These are phyloP conservation scores for Apiospora koreana DNA, from an alignment of 2,329 filamentous ascomycete genomes.

Conservation along the genomic window DNA sequence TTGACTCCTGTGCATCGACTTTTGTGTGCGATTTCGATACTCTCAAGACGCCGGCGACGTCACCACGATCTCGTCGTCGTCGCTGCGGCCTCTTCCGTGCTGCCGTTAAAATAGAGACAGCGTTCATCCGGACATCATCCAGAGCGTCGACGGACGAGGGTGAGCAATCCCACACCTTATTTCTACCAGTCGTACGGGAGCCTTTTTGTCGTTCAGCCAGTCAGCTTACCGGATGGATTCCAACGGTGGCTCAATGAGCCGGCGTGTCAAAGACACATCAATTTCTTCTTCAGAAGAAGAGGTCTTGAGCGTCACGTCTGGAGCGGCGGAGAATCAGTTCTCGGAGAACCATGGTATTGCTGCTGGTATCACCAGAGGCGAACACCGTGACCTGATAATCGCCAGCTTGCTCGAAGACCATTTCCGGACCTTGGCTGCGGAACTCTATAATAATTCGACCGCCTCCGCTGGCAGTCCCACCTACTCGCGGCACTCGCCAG, in stretches of 20 bases:
- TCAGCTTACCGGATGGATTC: too few species aligned
- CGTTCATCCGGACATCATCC: too few species aligned
- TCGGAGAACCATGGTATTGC: background rate
- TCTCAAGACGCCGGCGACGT: too few species aligned
- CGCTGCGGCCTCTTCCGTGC: too few species aligned
- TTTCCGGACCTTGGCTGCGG: slow-evolving; percentile 29
- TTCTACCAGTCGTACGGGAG: too few species aligned
- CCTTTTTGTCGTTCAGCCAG: too few species aligned
- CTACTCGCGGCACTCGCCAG: slow-evolving; percentile 28
- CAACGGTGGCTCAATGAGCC: background rate
- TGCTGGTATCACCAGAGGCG: slow-evolving; percentile 24
- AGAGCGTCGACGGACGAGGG: too few species aligned
- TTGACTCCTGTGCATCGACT: background rate
- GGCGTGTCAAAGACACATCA: background rate
- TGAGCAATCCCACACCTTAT: too few species aligned
- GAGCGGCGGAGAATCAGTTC: background rate
- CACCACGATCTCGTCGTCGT: too few species aligned
- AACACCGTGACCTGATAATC: slow-evolving; percentile 34
- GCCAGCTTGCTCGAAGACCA: slow-evolving; percentile 34
- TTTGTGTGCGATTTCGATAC: too few species aligned
- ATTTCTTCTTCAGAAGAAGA: background rate
- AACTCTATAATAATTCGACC: slow-evolving; percentile 28
- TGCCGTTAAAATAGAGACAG: too few species aligned
- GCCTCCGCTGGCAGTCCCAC: slow-evolving; percentile 22
- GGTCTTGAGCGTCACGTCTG: slow-evolving; percentile 7